Percentiles rank a stretch among this genome's conserved stretches.
These are phyloP conservation scores for Cystobasidium pallidum DNA, from an alignment of 1,284 basidiomycete genomes.

Conservation along the genomic window DNA sequence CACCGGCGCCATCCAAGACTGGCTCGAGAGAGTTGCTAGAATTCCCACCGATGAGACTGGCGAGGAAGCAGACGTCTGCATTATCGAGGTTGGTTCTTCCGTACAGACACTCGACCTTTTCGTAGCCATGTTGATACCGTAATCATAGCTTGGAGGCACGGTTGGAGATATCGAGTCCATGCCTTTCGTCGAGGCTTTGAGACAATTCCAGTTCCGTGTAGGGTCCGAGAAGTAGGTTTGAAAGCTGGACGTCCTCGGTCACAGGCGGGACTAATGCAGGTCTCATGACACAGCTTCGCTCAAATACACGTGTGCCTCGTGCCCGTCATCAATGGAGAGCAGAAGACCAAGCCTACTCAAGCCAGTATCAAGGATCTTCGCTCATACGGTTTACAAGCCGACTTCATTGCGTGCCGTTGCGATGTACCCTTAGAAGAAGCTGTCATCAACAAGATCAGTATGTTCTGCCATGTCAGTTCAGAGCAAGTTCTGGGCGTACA, in stretches of 20 bases:
- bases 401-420: conserved; percentile 90
- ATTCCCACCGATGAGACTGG: conserved; percentile 93
- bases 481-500: conserved; percentile 97
- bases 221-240: conserved; percentile 74
- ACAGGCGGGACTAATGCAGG: not conserved
- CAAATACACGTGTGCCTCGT: conserved; percentile 98
- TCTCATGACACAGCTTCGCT: conserved; percentile 65
- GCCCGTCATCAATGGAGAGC: conserved; percentile 96
- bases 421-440: conserved; percentile 70
- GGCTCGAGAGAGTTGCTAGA: conserved; percentile 93
- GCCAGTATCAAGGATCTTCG: conserved; percentile 93
- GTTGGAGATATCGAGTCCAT: conserved; percentile 96
- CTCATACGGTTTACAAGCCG: conserved; percentile 89
- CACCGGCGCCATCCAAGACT: conserved; percentile 96
- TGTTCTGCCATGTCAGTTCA: conserved; percentile 96
- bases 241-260: not conserved
- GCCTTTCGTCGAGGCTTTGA: conserved; percentile 97
- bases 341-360: conserved; percentile 99
- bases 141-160: conserved; percentile 81
- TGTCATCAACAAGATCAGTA: conserved; percentile 94
- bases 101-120: no score
- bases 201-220: conserved; percentile 99
- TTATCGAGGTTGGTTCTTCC: conserved; percentile 74
- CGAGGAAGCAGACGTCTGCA: conserved; percentile 93
- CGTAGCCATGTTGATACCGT: not conserved